phyloP scores from a whole-genome alignment of 78 protist species.

The Diacronema lutheri region DNA sequence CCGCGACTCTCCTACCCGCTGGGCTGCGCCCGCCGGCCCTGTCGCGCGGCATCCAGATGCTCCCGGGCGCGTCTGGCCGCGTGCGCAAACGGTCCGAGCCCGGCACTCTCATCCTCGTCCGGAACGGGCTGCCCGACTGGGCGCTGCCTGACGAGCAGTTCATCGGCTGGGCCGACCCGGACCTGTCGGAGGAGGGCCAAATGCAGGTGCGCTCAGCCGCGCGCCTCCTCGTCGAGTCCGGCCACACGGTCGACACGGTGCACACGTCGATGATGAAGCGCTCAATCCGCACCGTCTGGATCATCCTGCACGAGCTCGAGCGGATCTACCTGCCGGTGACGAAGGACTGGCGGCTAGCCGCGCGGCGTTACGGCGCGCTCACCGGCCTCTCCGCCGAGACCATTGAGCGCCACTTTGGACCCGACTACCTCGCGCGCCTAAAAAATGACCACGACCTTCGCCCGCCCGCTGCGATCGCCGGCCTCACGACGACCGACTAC shows the following conservation, averaged over 20 bases:
- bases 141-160: neutral
- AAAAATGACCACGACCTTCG: neutral
- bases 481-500: neutral
- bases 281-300: neutral
- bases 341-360: neutral
- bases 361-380: neutral
- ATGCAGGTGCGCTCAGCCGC: neutral
- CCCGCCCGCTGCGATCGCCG: neutral
- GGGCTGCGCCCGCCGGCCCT: no score
- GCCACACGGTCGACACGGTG: neutral
- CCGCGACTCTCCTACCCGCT: no score
- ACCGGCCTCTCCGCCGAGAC: neutral
- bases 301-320: neutral
- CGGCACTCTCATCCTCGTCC: neutral
- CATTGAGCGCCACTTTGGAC: neutral
- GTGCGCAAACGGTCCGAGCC: neutral
- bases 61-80: no score
- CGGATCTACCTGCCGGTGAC: neutral
- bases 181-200: neutral
- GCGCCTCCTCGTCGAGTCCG: neutral
- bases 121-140: neutral
- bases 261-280: constrained; percentile 7
- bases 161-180: neutral
- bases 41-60: no score
- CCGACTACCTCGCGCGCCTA: neutral